phyloP scores from a whole-genome alignment of 2,329 filamentous ascomycete species.

The Hirsutella thompsonii region DNA sequence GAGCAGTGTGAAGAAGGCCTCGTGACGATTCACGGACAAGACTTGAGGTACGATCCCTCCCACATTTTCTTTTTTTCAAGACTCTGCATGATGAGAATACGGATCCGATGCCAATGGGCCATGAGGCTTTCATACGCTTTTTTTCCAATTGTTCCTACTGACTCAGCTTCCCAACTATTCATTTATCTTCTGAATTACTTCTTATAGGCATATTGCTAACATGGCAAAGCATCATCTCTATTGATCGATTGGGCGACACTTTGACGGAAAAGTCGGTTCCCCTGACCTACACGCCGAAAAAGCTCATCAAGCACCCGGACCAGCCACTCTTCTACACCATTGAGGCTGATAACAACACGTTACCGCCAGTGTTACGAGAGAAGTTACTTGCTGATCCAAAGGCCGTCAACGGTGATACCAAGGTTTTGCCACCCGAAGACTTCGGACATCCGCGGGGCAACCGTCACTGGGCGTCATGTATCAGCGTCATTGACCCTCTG shows the following conservation, averaged over 20 bases:
- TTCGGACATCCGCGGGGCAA: slow-evolving; percentile 80
- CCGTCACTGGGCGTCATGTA: slow-evolving; percentile 90
- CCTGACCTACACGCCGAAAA: slow-evolving; percentile 80
- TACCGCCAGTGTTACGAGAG: slow-evolving; percentile 66
- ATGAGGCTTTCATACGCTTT: slow-evolving; percentile 43
- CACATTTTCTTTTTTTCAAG: slow-evolving; percentile 18
- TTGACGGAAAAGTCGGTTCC: slow-evolving; percentile 77
- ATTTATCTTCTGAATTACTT: not conserved
- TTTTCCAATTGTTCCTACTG: slow-evolving; percentile 98
- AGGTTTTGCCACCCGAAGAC: slow-evolving; percentile 59
- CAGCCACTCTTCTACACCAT: slow-evolving; percentile 87
- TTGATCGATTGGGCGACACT: slow-evolving; percentile 76
- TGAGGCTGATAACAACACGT: slow-evolving; percentile 83
- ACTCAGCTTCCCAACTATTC: slow-evolving; percentile 30
- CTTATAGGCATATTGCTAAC: not conserved
- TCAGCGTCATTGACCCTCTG: slow-evolving; percentile 80
- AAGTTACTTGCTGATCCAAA: slow-evolving; percentile 61
- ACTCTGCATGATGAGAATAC: slow-evolving; percentile 49
- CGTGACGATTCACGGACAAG: slow-evolving; percentile 84
- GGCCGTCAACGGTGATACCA: slow-evolving; percentile 59
- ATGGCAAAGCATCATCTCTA: slow-evolving; percentile 65
- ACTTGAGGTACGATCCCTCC: slow-evolving; percentile 53
- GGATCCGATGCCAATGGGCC: slow-evolving; percentile 40
- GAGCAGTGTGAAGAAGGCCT: slow-evolving; percentile 89
- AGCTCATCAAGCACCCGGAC: slow-evolving; percentile 77